These are phyloP conservation scores for Talaromyces marneffei DNA, from an alignment of 2,329 filamentous ascomycete species.

Conservation along the genomic window DNA sequence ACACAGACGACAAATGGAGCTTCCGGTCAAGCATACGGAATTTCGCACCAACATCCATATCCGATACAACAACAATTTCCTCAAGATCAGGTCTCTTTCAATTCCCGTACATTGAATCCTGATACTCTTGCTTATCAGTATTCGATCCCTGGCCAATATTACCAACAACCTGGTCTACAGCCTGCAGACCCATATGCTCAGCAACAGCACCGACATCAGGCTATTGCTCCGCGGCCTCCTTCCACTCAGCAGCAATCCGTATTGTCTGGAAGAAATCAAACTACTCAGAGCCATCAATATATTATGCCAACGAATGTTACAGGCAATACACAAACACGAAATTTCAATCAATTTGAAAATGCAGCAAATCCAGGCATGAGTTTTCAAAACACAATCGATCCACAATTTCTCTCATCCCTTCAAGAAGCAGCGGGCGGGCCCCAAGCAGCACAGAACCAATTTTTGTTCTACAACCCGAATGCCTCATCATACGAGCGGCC, in stretches of 20 bases:
- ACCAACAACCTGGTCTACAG: slow-evolving; percentile 24
- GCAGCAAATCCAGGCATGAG: slow-evolving; percentile 17
- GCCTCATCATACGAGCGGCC: slow-evolving; percentile 22
- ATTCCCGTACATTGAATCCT: slow-evolving; percentile 24
- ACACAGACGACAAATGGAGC: slow-evolving; percentile 20
- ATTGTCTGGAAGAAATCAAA: background rate
- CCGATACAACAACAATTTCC: slow-evolving; percentile 24
- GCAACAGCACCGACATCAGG: slow-evolving; percentile 17
- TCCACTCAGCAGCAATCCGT: slow-evolving; percentile 17
- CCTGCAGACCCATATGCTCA: slow-evolving; percentile 27
- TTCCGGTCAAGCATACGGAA: slow-evolving; percentile 24
- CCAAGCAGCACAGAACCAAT: slow-evolving; percentile 22
- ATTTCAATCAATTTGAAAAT: slow-evolving; percentile 28
- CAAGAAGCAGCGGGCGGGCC: slow-evolving; percentile 22
- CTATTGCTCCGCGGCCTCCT: slow-evolving; percentile 19
- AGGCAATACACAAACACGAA: slow-evolving; percentile 5
- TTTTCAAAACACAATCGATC: slow-evolving; percentile 36
- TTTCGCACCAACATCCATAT: slow-evolving; percentile 28
- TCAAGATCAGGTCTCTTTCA: slow-evolving; percentile 28
- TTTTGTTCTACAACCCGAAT: slow-evolving; percentile 24
- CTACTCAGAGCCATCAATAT: slow-evolving; percentile 23
- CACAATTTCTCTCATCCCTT: slow-evolving; percentile 31
- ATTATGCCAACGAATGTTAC: slow-evolving; percentile 24
- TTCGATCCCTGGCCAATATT: slow-evolving; percentile 29
- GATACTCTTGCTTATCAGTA: slow-evolving; percentile 32